Conservation (phyloP, 1,139 yeast genomes). For the Protomyces lactucae-debilis region DNA sequence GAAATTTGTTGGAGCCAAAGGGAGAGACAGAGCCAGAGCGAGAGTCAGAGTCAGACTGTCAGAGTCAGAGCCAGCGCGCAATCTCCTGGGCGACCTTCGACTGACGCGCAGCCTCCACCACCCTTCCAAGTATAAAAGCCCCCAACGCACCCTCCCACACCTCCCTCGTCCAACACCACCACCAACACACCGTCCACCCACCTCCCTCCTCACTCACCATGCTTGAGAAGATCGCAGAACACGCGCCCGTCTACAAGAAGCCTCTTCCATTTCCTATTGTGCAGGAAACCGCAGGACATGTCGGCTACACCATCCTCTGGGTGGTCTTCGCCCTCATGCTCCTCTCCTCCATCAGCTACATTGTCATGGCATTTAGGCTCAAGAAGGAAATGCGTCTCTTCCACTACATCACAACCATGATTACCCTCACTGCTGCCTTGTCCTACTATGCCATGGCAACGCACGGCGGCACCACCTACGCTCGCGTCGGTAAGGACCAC, state of each 20-base stretch:
- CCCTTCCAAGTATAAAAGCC: no score
- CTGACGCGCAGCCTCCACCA: no score
- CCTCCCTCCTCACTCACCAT: neutral
- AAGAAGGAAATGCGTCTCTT: slow-evolving; percentile 24
- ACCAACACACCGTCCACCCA: no score
- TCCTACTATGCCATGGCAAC: slow-evolving; percentile 26
- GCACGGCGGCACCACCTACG: slow-evolving; percentile 18
- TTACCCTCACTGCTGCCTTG: slow-evolving; percentile 23
- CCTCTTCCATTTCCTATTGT: slow-evolving; percentile 18
- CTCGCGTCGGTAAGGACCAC: slow-evolving; percentile 10
- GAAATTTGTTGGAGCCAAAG: no score
- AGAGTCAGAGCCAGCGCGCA: no score
- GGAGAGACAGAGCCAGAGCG: no score
- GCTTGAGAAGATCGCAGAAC: neutral
- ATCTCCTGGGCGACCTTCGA: no score
- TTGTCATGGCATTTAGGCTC: slow-evolving; percentile 15
- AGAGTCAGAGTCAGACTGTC: no score
- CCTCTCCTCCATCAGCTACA: slow-evolving; percentile 7
- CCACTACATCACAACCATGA: slow-evolving; percentile 22
- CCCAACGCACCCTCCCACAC: no score
- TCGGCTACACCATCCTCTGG: slow-evolving; percentile 5
- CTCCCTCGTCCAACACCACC: no score
- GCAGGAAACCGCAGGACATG: neutral
- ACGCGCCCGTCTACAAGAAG: neutral
- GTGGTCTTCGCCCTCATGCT: slow-evolving; percentile 21